These are phyloP conservation scores for Aurifilum marmelostoma DNA, from an alignment of 2,329 filamentous ascomycete genomes.

Conservation along the genomic window DNA sequence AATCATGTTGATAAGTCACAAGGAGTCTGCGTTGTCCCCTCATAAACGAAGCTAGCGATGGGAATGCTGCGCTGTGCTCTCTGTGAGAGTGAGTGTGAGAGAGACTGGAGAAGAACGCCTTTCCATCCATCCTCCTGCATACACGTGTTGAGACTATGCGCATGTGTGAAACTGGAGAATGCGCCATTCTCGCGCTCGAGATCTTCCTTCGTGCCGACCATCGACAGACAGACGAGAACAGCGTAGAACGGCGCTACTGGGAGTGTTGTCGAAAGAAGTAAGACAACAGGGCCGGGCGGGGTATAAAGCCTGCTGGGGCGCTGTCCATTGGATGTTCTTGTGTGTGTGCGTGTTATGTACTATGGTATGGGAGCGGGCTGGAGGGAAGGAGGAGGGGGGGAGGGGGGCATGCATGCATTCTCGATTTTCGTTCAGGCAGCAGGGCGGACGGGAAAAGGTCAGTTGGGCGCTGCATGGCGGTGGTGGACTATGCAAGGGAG, in stretches of 20 bases:
- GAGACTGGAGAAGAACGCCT: too few species aligned
- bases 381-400: not conserved
- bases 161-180: not conserved
- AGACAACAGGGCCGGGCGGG: not conserved
- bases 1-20: not conserved
- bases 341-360: not conserved
- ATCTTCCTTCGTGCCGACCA: constrained; percentile 19
- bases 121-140: not conserved
- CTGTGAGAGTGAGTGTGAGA: not conserved
- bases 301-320: not conserved
- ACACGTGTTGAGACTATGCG: not conserved
- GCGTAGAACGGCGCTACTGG: constrained; percentile 3
- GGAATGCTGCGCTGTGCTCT: not conserved
- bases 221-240: constrained; percentile 14
- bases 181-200: constrained; percentile 3
- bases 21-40: not conserved
- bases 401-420: not conserved
- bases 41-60: too few species aligned
- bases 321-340: not conserved
- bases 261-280: not conserved
- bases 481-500: not conserved
- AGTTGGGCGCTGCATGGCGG: not conserved
- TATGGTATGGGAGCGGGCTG: too few species aligned
- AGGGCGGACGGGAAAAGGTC: not conserved
- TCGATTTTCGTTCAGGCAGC: not conserved